Base-by-base conservation (phyloP, 2,329 filamentous ascomycete species). In the Aspergillus persii region DNA sequence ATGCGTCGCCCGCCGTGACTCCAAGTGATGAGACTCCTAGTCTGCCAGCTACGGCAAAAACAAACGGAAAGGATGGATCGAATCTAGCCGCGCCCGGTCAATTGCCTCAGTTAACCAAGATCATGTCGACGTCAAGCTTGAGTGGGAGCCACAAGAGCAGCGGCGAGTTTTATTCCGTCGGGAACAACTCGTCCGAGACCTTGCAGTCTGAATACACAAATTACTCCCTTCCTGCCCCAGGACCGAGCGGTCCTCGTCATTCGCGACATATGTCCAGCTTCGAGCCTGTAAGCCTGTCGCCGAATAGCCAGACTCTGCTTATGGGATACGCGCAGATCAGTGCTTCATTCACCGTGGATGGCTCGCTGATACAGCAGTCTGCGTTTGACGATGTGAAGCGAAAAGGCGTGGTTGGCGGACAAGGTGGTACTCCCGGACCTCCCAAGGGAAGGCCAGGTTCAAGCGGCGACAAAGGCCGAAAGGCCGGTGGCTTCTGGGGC, bases 301-400 rank as follows among this genome's bases (percentile, higher is more conserved):
- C 62, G 18, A 67, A 69, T 49, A 66, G 63, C 55, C 93, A 98
- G 72, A 88, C 89, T 1, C 79, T 99, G 56, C 96, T 99, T 87
- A 99, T 99, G 95, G 95, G 93, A 0, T 99, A 96, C 76, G 94
- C 91, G 2, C 95, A 99, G 68, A 86, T 98, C 2, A 90, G 92
- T 74, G 95, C 95, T 3, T 93, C 91, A 0, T 99, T 99, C 68
- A 92, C 88, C 0, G 79, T 99, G 6, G 95, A 99, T 71, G 92
- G 92, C 0, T 96, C 95, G 1, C 79, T 99, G 26, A 87, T 99
- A 60, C 94, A 96, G 68, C 87, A 96, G 44, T 87, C 87, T 0
- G 91, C 91, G 0, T 99, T 99, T 68, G 95, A 99, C 71, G 91
- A 96, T 68, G 93, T 98, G 44, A 99, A 99, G 75, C 86, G 93